Conservation (phyloP, 441 rosid species). For the Gossypium gossypioides region DNA sequence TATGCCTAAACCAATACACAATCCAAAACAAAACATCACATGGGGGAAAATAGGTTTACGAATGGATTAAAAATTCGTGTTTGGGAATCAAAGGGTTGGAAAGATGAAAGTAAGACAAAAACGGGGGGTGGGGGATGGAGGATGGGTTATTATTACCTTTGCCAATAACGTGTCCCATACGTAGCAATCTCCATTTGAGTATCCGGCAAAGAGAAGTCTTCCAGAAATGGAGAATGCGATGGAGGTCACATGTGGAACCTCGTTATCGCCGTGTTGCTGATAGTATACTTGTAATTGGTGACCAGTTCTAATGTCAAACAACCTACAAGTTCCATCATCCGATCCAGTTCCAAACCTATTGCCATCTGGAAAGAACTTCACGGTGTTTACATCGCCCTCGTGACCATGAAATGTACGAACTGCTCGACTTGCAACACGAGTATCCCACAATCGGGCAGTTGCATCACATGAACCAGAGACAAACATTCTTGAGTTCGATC, state of each 20-base stretch:
- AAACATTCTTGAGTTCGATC: conserved; percentile 62
- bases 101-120: background rate
- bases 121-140: background rate
- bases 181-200: conserved; percentile 63
- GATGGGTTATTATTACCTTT: conserved; percentile 40
- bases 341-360: conserved; percentile 94
- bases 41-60: background rate
- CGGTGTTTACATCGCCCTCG: conserved; percentile 81
- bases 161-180: conserved; percentile 94
- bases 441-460: conserved; percentile 90
- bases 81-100: background rate
- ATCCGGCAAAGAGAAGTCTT: conserved; percentile 86
- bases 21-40: background rate
- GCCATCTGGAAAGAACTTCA: conserved; percentile 95
- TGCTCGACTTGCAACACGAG: conserved; percentile 95
- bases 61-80: background rate
- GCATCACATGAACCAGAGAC: conserved; percentile 93
- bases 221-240: conserved; percentile 86
- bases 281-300: conserved; percentile 76
- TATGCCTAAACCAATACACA: background rate
- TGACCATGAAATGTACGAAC: conserved; percentile 84
- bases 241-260: conserved; percentile 56
- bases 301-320: conserved; percentile 89
- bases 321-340: conserved; percentile 88
- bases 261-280: conserved; percentile 48